Conservation (phyloP, 1,139 yeast species). For the Geotrichum macrosporum region DNA sequence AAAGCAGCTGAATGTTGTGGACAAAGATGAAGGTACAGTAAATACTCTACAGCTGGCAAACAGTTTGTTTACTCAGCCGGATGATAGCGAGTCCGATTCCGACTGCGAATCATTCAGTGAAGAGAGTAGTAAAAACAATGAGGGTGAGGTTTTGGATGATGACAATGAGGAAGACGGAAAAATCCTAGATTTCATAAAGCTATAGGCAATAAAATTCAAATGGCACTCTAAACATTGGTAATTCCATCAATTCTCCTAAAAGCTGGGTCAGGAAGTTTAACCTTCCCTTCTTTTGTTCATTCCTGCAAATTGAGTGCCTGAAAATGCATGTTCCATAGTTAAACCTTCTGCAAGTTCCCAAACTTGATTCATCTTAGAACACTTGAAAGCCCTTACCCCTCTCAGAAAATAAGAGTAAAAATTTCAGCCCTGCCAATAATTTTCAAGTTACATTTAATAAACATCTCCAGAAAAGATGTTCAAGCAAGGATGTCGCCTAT, state of each 20-base stretch:
- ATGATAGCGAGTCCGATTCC: slow-evolving; percentile 12
- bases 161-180: slow-evolving; percentile 10
- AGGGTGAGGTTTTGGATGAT: no score
- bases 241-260: background rate
- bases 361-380: no score
- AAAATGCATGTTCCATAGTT: no score
- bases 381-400: no score
- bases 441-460: slow-evolving; percentile 4
- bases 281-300: no score
- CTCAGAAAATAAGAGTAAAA: background rate
- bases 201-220: background rate
- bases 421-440: background rate
- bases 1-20: slow-evolving; percentile 8
- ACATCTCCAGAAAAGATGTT: slow-evolving; percentile 6
- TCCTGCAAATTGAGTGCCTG: no score
- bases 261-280: no score
- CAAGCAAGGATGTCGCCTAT: slow-evolving; percentile 7
- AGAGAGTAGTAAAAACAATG: slow-evolving; percentile 6
- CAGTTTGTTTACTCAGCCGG: slow-evolving; percentile 14
- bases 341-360: no score
- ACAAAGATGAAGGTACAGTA: slow-evolving; percentile 15
- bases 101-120: slow-evolving; percentile 8
- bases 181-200: slow-evolving; percentile 13
- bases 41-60: slow-evolving; percentile 15
- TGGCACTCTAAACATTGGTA: background rate